Base-by-base conservation (phyloP, 495 filamentous ascomycete genomes). In the Tuber microsphaerosporum region DNA sequence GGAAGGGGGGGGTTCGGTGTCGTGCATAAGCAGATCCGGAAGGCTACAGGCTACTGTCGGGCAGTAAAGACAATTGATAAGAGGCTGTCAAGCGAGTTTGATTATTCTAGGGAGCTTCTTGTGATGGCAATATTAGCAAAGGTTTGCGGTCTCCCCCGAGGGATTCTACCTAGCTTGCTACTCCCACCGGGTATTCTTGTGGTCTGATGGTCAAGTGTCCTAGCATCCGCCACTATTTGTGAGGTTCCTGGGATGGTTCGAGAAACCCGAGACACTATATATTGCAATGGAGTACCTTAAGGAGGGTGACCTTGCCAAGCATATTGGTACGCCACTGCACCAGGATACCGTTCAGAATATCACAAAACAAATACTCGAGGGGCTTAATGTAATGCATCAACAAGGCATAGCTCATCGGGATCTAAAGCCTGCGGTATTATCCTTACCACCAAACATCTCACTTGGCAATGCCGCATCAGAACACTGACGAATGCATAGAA, bases 321-420 rank as follows among this genome's bases (percentile, higher is more conserved):
- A 48, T 22, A 22, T 22, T 7, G 46, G 46, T 9, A 48, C 46
- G 22, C 46, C 46, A 2, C 46, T 48, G 1, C 46, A 0, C 0
- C 46, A 48, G 9, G 20, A 48, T 22, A 48, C 20, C 6, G 46
- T 48, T 0, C 46, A 9, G 2, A 9, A 5, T 22, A 48, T 48
- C 1, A 22, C 46, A 48, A 48, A 48, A 17, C 76, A 75, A 43
- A n/a, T 77, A 19, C 56, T 75, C 4, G 73, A 75, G 56, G 76
- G 73, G 4, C 42, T 77, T 3, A 48, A 48, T 45, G 43, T 72
- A 20, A 75, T 75, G 73, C 69, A 75, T 39, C 34, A 46, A 43
- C 17, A 77, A n/a, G 39, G 41, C 2, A 51, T 77, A 22, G 51
- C 48, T 26, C 73, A 77, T 42, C 41, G 75, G 4, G 75, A 77